Conservation (phyloP, 345 rosid genomes). For the Anastatica hierochuntica region DNA sequence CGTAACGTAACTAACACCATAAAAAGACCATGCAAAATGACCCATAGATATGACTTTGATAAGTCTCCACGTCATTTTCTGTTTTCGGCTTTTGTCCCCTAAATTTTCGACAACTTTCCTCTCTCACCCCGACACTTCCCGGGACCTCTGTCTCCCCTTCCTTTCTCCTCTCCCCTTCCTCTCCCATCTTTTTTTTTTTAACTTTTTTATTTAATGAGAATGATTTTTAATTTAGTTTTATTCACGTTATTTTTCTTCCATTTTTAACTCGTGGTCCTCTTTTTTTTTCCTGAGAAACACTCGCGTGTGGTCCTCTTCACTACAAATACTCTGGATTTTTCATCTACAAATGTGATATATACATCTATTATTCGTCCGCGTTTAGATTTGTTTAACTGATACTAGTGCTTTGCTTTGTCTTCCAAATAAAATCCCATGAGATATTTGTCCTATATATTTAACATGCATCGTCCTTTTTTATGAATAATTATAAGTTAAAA, state of each 20-base stretch:
- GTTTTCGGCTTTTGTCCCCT: conserved; percentile 46
- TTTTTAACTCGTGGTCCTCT: conserved; percentile 16
- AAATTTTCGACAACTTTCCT: conserved; percentile 47
- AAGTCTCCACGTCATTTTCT: conserved; percentile 42
- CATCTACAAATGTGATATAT: not conserved
- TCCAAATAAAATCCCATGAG: too few relatives aligned
- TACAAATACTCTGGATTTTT: too few relatives aligned
- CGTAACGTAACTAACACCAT: conserved; percentile 23
- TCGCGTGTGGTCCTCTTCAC: too few relatives aligned
- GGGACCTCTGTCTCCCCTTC: conserved; percentile 52
- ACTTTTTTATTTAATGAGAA: not conserved
- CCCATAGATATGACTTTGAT: conserved; percentile 6
- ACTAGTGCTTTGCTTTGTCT: too few relatives aligned
- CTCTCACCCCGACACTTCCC: conserved; percentile 45
- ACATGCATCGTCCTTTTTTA: too few relatives aligned
- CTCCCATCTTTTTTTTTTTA: conserved; percentile 13
- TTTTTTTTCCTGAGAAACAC: too few relatives aligned
- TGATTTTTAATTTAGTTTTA: not conserved
- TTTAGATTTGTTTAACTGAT: too few relatives aligned
- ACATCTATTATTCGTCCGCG: too few relatives aligned
- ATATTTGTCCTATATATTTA: too few relatives aligned
- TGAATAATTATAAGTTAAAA: too few relatives aligned
- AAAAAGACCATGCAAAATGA: conserved; percentile 22
- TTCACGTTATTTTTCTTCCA: not conserved
- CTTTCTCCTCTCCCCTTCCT: conserved; percentile 4